Percentiles rank a stretch among this genome's conserved stretches.
Conservation (phyloP, 495 filamentous ascomycete species). For the Neurospora sp. region DNA sequence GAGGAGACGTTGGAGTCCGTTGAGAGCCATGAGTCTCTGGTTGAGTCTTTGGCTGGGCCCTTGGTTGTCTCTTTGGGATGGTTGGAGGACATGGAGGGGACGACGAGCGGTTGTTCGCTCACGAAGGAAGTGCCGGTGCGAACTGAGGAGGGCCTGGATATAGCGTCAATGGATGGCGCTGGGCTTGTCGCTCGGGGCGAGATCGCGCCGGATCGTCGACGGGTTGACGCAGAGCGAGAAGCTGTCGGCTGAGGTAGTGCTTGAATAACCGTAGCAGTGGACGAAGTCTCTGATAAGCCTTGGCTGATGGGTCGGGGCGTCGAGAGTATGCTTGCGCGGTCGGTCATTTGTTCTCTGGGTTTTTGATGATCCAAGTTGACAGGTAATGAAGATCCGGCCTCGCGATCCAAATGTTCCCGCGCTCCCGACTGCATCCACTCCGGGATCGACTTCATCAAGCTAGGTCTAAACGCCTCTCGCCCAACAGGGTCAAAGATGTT, state of each 20-base stretch:
- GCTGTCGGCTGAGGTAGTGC: neutral
- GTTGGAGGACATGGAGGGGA: neutral
- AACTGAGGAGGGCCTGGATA: neutral
- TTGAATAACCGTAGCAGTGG: neutral
- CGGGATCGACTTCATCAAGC: slow-evolving; percentile 36
- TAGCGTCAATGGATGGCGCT: neutral
- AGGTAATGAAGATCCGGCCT: neutral
- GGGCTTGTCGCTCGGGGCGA: neutral
- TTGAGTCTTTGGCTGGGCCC: neutral
- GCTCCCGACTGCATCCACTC: slow-evolving; percentile 29
- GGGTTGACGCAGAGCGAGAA: neutral
- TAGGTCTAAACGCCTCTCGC: slow-evolving; percentile 29
- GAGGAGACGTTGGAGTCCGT: neutral
- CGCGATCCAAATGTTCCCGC: neutral
- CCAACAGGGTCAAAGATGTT: slow-evolving; percentile 32
- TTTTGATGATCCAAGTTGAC: neutral
- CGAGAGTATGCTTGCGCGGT: neutral
- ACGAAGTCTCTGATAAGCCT: neutral
- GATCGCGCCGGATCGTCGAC: neutral
- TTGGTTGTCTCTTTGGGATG: neutral
- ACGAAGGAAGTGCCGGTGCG: slow-evolving; percentile 17
- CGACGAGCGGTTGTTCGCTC: slow-evolving; percentile 16
- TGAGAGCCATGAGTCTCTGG: neutral
- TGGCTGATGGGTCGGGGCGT: neutral
- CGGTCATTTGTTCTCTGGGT: neutral